Evolutionary conservation across 495 filamentous ascomycete genomes (phyloP).

Genomic region (Neurospora intermedia): DNA sequence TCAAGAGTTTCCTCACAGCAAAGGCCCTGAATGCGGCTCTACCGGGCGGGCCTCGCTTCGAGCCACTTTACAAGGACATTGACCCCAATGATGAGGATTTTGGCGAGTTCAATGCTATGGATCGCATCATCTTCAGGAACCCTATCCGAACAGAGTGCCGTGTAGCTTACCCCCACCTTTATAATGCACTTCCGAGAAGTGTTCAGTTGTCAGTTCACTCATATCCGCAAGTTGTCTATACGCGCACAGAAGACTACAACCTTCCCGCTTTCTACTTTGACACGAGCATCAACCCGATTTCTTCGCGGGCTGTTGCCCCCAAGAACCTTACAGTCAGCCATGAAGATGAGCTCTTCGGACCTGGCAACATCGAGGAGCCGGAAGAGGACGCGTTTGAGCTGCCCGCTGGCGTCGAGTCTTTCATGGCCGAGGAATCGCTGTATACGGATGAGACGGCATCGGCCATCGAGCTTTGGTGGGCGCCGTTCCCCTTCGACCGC

Average conservation of each 20-base stretch:
- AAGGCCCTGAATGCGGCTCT: slow-evolving; percentile 97
- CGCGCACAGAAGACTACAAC: slow-evolving; percentile 75
- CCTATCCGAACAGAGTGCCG: slow-evolving; percentile 95
- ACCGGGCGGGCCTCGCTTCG: slow-evolving; percentile 92
- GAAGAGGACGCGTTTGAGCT: slow-evolving; percentile 72
- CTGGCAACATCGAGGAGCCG: slow-evolving; percentile 68
- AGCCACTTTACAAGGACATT: slow-evolving; percentile 97
- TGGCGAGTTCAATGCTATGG: slow-evolving; percentile 99
- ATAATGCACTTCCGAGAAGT: slow-evolving; percentile 91
- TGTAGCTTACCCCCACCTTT: slow-evolving; percentile 87
- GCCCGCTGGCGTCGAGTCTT: slow-evolving; percentile 71
- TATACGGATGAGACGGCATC: slow-evolving; percentile 84
- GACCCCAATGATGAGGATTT: slow-evolving; percentile 99
- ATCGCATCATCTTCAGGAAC: slow-evolving; percentile 95
- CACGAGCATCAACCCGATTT: slow-evolving; percentile 94
- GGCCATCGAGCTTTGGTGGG: slow-evolving; percentile 96
- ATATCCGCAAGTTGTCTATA: slow-evolving; percentile 85
- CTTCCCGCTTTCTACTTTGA: slow-evolving; percentile 98
- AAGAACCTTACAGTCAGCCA: slow-evolving; percentile 90
- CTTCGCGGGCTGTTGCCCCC: slow-evolving; percentile 83
- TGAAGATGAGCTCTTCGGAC: slow-evolving; percentile 90
- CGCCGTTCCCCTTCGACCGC: slow-evolving; percentile 90
- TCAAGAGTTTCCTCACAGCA: slow-evolving; percentile 89
- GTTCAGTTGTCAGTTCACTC: slow-evolving; percentile 93
- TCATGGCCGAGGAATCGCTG: slow-evolving; percentile 81